Conservation (phyloP, 768 basidiomycete genomes). For the Fomitopsis pulvina region DNA sequence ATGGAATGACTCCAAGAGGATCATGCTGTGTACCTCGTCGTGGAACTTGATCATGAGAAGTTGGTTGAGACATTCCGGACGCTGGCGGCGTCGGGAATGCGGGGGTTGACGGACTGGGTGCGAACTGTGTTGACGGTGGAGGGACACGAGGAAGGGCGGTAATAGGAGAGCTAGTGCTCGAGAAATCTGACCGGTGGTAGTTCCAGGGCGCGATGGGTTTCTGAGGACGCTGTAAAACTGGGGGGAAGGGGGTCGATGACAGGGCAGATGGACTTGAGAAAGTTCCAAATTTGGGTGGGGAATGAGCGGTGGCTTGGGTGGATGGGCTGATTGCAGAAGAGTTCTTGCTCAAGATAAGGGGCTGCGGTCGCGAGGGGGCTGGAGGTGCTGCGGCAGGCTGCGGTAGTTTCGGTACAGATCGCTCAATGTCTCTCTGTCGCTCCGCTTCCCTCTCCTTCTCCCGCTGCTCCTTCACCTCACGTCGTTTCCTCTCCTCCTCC, state of each 20-base stretch:
- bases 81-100: slow-evolving; percentile 1
- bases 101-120: slow-evolving; percentile 4
- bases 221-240: slow-evolving; percentile 11
- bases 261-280: slow-evolving; percentile 12
- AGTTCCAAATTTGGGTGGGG: slow-evolving; percentile 10
- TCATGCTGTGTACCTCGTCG: slow-evolving; percentile 17
- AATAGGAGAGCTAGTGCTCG: slow-evolving; percentile 29
- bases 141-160: slow-evolving; percentile 46
- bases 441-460: slow-evolving; percentile 18
- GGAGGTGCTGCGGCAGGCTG: slow-evolving; percentile 18
- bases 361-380: slow-evolving; percentile 11
- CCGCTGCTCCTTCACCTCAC: slow-evolving; percentile 19
- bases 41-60: slow-evolving; percentile 16
- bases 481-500: slow-evolving; percentile 41
- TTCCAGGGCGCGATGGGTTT: slow-evolving; percentile 47
- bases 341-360: slow-evolving; percentile 1
- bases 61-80: slow-evolving; percentile 2
- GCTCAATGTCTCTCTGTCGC: slow-evolving; percentile 4
- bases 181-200: slow-evolving; percentile 47
- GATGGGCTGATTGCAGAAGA: slow-evolving; percentile 14
- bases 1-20: slow-evolving; percentile 23
- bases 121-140: slow-evolving; percentile 22
- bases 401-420: slow-evolving; percentile 13
- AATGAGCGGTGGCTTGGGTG: slow-evolving; percentile 13
- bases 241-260: slow-evolving; percentile 12